Base-by-base conservation (phyloP, 495 filamentous ascomycete genomes). In the Aspergillus haitiensis region DNA sequence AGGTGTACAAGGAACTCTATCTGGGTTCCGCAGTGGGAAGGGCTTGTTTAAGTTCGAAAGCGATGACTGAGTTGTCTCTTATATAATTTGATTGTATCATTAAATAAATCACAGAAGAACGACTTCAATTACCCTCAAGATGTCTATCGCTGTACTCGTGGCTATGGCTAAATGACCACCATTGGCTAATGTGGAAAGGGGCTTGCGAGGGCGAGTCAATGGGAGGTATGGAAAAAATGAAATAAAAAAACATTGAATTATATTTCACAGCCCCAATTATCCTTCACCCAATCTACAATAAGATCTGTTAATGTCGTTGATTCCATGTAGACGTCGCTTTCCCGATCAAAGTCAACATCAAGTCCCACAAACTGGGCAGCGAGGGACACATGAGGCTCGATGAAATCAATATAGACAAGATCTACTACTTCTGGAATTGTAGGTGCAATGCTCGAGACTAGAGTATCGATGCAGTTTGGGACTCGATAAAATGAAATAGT, bases 321-420 rank as follows among this genome's bases (percentile, higher is more conserved):
- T 13, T 84, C 78, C 68, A 89, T 81, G 67, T 91, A 96, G 27
- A 73, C 67, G 59, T 78, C 73, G 15, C 90, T 88, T 5, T 81
- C 75, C 31, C 72, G 72, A 18, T 65, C 68, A 58, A 89, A 89
- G 11, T 81, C 77, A 18, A 77, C 64, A 57, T 81, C 73, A 34
- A 88, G 75, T 0, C 88, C 86, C 15, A 82, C 78, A 66, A 89
- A 88, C 60, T 80, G 76, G 42, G 96, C 74, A 16, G 90, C 94
- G 3, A 88, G 69, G 46, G 92, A 66, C 51, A 97, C 76, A 79
- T 87, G 91, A 39, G 82, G 82, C 72, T 96, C 82, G 51, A 98
- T 88, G 63, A 97, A 98, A 64, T 96, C 92, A 48, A 93, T 80
- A 69, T 94, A 98, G 21, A 97, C 86, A 5, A 98, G 63, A 69